A percentile compares a stretch with the other conserved stretches of the same genome.
These are phyloP conservation scores for Sordariomycetes sp. DNA, from an alignment of 2,329 filamentous ascomycete genomes.

Conservation along the genomic window DNA sequence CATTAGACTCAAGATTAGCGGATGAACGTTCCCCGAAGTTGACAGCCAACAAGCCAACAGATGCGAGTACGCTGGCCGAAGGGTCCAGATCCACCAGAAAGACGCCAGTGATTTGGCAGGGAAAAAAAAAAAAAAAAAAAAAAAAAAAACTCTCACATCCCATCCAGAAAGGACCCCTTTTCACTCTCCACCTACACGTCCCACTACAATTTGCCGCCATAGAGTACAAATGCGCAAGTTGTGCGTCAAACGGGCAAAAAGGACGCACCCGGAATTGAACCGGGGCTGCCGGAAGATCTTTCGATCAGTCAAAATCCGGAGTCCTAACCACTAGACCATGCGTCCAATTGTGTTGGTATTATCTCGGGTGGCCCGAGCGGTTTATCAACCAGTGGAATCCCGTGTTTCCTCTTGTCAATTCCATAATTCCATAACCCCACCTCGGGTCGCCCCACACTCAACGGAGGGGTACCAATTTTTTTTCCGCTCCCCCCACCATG, in stretches of 20 bases:
- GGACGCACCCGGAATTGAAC: conserved; percentile 4
- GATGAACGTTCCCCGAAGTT: too few relatives aligned
- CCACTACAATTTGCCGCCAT: background rate
- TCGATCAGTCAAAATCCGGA: background rate
- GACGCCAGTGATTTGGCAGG: too few relatives aligned
- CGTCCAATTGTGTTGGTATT: background rate
- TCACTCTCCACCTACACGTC: too few relatives aligned
- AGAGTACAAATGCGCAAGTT: background rate
- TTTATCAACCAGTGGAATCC: background rate
- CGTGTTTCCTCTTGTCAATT: too few relatives aligned
- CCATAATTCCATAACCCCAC: background rate
- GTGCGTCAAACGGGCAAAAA: background rate
- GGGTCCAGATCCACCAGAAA: too few relatives aligned
- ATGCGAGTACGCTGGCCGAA: too few relatives aligned
- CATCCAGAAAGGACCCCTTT: too few relatives aligned
- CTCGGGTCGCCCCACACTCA: background rate
- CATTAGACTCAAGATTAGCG: too few relatives aligned
- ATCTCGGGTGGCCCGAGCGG: background rate
- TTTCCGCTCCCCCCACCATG: background rate
- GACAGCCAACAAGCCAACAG: too few relatives aligned
- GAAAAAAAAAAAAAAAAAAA: too few relatives aligned
- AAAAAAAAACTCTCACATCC: too few relatives aligned
- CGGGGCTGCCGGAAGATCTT: conserved; percentile 2
- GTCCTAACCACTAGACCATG: background rate
- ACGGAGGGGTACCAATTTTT: background rate